Base-by-base conservation (phyloP, 2,329 filamentous ascomycete genomes). In the Trichoderma atroviride region DNA sequence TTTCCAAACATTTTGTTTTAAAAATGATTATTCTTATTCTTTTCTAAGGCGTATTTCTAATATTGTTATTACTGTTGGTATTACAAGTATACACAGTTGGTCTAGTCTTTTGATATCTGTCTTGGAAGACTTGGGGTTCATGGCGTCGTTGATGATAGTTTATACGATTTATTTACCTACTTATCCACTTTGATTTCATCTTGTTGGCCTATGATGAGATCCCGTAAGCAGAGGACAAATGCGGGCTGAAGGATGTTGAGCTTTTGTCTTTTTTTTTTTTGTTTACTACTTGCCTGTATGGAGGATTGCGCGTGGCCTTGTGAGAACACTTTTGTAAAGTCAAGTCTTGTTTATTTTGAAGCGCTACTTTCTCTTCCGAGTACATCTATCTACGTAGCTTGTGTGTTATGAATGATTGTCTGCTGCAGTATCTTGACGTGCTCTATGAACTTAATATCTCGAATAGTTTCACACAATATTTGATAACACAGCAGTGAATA, bases 91-190 rank as follows among this genome's bases (percentile, higher is more conserved):
- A 52, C 29, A 47, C 24, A 43, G 16, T 19, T 58, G 16, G 58
- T 59, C 27, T 11, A 19, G 63, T 66, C n/a, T 50, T 50, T 58
- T 58, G 47, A 50, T 57, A 27, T 10, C 24, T 43, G 40, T 58
- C 35, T 52, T 35, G 43, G 35, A 58, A 58, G 62, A 64, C 50
- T 43, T 22, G 40, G 55, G 27, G 43, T 59, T 52, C 16, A 37
- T 59, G 63, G 63, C 63, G 63, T 59, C 37, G 35, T 19, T 29
- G 55, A 67, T 67, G 63, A 67, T 10, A 67, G 63, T n/a, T 43
- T 67, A 33, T 37, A 59, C 50, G 63, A 59, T 52, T 57, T 58
- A 67, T 52, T 57, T 37, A 37, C 35, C 58, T 52, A 37, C 50
- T 65, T 43, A 19, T 27, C 47, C 24, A 58, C 3, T n/a, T 37